Evolutionary conservation across 2,329 filamentous ascomycete species (phyloP).

Genomic region (Lachnum nothofagi): DNA sequence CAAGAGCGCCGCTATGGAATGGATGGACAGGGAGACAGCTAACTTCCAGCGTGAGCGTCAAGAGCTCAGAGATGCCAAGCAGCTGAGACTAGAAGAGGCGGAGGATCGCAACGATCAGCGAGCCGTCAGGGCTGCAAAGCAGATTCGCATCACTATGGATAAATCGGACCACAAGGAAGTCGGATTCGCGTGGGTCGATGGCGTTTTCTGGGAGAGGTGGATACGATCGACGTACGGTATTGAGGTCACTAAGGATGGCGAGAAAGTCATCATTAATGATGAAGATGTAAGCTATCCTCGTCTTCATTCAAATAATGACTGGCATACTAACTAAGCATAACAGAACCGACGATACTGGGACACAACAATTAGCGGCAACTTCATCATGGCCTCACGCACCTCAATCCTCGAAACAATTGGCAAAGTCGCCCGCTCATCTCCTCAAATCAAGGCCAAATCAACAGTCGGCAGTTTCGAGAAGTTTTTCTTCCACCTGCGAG

Average conservation of each 20-base stretch:
- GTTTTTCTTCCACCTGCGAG: conserved; percentile 62
- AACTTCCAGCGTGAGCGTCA: conserved; percentile 89
- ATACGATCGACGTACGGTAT: conserved; percentile 91
- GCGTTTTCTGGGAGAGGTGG: conserved; percentile 96
- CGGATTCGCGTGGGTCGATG: conserved; percentile 94
- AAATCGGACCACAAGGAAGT: conserved; percentile 83
- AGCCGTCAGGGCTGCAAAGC: conserved; percentile 80
- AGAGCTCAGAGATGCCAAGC: conserved; percentile 89
- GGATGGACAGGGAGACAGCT: conserved; percentile 94
- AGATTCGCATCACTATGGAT: conserved; percentile 85
- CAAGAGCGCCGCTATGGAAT: conserved; percentile 91
- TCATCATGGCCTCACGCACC: conserved; percentile 75
- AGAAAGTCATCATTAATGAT: conserved; percentile 93
- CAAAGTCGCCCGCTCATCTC: conserved; percentile 44
- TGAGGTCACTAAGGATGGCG: conserved; percentile 73
- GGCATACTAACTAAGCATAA: conserved; percentile 35
- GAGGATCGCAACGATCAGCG: conserved; percentile 88
- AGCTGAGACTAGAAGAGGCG: conserved; percentile 91
- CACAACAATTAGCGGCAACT: conserved; percentile 77
- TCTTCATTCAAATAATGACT: neutral
- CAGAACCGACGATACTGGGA: conserved; percentile 98
- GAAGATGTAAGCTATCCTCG: conserved; percentile 88
- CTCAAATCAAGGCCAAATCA: conserved; percentile 70
- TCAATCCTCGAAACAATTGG: conserved; percentile 39
- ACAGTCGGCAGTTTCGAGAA: conserved; percentile 69